Conservation (phyloP, 2,329 filamentous ascomycete genomes). For the Cladosporium sp. region DNA sequence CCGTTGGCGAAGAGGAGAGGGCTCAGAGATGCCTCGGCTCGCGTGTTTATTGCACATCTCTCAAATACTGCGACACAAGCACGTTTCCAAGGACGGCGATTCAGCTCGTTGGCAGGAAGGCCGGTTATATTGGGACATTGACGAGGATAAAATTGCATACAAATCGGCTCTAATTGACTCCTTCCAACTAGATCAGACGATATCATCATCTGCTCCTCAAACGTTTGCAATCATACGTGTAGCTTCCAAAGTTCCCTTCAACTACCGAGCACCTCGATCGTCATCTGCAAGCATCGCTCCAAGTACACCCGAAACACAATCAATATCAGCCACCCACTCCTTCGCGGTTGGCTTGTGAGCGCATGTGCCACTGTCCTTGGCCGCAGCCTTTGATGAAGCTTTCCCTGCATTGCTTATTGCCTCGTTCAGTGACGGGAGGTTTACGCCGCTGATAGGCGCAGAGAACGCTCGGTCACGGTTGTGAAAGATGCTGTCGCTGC, state of each 20-base stretch:
- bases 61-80: too few species aligned
- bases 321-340: constrained; percentile 6
- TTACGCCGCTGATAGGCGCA: neutral
- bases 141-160: too few species aligned
- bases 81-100: too few species aligned
- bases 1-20: neutral
- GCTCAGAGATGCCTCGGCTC: constrained; percentile 5
- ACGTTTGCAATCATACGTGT: too few species aligned
- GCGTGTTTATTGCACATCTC: too few species aligned
- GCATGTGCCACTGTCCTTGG: neutral
- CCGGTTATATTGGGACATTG: too few species aligned
- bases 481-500: neutral
- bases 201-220: too few species aligned
- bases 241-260: too few species aligned
- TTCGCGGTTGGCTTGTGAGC: neutral
- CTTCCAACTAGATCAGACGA: too few species aligned
- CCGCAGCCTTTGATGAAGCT: neutral
- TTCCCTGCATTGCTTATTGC: neutral
- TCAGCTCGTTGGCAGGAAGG: too few species aligned
- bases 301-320: constrained; percentile 4
- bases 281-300: constrained; percentile 6
- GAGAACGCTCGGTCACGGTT: constrained; percentile 5
- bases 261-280: neutral
- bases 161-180: too few species aligned
- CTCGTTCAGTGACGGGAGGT: neutral